A percentile compares a stretch with the other conserved stretches of the same genome.
Evolutionary conservation across 2,329 filamentous ascomycete genomes (phyloP).

Genomic region (Cytospora chrysosperma): DNA sequence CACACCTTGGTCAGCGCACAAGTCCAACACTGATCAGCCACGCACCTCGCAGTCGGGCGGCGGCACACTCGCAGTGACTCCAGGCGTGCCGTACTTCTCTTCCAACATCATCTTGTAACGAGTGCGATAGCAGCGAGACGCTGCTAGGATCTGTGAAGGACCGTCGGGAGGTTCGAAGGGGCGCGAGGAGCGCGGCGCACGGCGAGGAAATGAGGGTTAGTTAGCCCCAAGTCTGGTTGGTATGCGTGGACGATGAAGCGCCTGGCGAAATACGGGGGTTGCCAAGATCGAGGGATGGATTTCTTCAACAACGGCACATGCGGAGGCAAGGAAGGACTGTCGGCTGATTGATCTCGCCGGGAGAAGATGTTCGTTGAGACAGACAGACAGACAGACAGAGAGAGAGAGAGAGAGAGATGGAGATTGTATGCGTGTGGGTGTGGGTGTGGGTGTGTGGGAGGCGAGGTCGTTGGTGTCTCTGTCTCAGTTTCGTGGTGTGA

Average conservation of each 20-base stretch:
- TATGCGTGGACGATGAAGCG: slow-evolving; percentile 14
- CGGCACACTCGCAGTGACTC: neutral
- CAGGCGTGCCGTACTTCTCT: slow-evolving; percentile 42
- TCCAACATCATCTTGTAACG: slow-evolving; percentile 41
- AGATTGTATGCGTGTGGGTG: neutral
- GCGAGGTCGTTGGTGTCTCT: neutral
- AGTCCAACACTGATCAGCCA: slow-evolving; percentile 18
- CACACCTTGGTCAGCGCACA: slow-evolving; percentile 33
- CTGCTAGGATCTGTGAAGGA: slow-evolving; percentile 15
- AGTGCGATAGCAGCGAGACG: slow-evolving; percentile 27
- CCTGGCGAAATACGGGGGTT: slow-evolving; percentile 15
- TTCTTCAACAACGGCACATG: slow-evolving; percentile 15
- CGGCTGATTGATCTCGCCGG: neutral
- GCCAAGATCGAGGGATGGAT: neutral
- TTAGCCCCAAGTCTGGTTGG: slow-evolving; percentile 11
- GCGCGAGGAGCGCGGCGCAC: slow-evolving; percentile 19
- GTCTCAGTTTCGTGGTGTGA: neutral
- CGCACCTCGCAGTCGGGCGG: neutral
- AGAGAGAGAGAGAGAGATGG: too few relatives aligned
- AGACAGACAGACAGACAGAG: neutral
- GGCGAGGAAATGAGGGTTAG: slow-evolving; percentile 9
- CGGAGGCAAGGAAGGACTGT: neutral
- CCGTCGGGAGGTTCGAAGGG: slow-evolving; percentile 4
- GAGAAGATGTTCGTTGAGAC: neutral
- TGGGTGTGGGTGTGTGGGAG: neutral